phyloP scores from a whole-genome alignment of 805 yeast species.

The Jamesozyma hellenica region DNA sequence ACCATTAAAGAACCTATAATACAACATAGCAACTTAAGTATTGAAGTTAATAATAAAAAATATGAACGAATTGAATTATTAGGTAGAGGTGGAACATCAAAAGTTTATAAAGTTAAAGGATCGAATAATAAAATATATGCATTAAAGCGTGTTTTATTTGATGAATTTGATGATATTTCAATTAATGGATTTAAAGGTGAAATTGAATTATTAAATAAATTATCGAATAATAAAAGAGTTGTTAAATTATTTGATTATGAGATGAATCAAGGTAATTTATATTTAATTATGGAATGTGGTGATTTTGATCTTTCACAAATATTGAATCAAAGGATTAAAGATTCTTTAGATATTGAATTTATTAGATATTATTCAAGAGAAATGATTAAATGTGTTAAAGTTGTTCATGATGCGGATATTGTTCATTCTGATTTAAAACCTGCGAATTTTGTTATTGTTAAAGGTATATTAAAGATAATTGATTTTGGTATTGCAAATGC shows the following conservation, averaged over 20 bases:
- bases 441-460: conserved; percentile 67
- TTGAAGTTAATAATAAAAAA: conserved; percentile 45
- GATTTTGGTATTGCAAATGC: conserved; percentile 96
- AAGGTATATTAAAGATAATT: conserved; percentile 75
- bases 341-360: conserved; percentile 56
- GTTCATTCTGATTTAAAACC: conserved; percentile 76
- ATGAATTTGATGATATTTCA: conserved; percentile 68
- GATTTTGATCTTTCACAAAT: conserved; percentile 83
- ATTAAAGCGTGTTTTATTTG: conserved; percentile 69
- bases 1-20: conserved; percentile 13
- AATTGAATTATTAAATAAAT: conserved; percentile 56
- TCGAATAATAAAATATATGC: conserved; percentile 59
- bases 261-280: conserved; percentile 51
- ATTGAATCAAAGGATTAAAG: conserved; percentile 42
- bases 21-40: conserved; percentile 13
- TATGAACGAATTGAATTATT: conserved; percentile 69
- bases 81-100: conserved; percentile 90
- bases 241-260: conserved; percentile 69
- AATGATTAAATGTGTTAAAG: conserved; percentile 68
- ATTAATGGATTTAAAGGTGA: conserved; percentile 82
- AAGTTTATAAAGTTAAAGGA: conserved; percentile 67
- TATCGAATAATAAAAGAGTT: conserved; percentile 58
- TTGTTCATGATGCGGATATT: conserved; percentile 79
- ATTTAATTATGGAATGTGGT: conserved; percentile 89
- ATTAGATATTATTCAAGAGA: conserved; percentile 73